Percentiles rank a stretch among this genome's conserved stretches.
phyloP scores from a whole-genome alignment of 2,329 filamentous ascomycete species.

The Pseudohalonectria lignicola region DNA sequence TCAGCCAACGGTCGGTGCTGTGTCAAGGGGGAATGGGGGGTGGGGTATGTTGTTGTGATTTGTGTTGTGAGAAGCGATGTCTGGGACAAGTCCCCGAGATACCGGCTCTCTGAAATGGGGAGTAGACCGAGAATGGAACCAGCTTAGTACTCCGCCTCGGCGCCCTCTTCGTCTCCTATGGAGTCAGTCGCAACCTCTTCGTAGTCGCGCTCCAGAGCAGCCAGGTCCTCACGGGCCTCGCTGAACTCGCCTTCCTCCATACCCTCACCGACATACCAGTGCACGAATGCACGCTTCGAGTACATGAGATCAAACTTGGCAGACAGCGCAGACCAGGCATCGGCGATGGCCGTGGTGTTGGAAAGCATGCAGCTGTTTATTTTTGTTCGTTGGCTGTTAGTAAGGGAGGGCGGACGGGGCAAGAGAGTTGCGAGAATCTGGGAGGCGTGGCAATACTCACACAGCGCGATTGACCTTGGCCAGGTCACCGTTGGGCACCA shows the following conservation, averaged over 20 bases:
- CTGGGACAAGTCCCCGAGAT: too few relatives aligned
- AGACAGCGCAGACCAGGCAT: slow-evolving; percentile 62
- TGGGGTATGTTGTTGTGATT: too few relatives aligned
- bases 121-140: too few relatives aligned
- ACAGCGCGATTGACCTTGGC: slow-evolving; percentile 52
- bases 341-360: slow-evolving; percentile 65
- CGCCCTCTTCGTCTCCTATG: slow-evolving; percentile 46
- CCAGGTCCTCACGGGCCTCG: slow-evolving; percentile 76
- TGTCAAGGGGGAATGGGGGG: too few relatives aligned
- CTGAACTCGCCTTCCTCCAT: slow-evolving; percentile 91
- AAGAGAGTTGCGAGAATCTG: too few relatives aligned
- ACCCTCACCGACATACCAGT: slow-evolving; percentile 79
- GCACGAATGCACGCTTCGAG: slow-evolving; percentile 65
- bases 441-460: too few relatives aligned
- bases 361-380: slow-evolving; percentile 54
- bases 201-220: slow-evolving; percentile 78
- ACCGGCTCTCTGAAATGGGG: too few relatives aligned
- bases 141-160: slow-evolving; percentile 68
- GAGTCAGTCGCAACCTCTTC: slow-evolving; percentile 75
- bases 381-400: too few relatives aligned
- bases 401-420: too few relatives aligned
- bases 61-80: too few relatives aligned
- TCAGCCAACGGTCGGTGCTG: too few relatives aligned
- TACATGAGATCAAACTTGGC: slow-evolving; percentile 73
- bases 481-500: slow-evolving; percentile 51